Evolutionary conservation across 352 stramenopile genomes (phyloP).

Genomic region (Pythium pyrilobum): DNA sequence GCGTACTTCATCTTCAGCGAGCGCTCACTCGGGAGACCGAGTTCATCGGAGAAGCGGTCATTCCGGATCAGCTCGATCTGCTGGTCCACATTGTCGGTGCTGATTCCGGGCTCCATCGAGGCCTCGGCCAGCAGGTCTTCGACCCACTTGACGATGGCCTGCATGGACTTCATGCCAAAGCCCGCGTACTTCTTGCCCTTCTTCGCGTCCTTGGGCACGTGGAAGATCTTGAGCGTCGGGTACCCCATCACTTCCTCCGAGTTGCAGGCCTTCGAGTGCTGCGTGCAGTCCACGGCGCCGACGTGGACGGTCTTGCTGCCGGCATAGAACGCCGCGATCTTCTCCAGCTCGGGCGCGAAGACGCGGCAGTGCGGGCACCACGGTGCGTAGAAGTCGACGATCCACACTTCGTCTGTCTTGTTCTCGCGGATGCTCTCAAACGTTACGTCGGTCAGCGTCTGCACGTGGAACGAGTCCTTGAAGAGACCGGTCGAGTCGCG

Average conservation of each 20-base stretch:
- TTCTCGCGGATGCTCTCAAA: conserved; percentile 45
- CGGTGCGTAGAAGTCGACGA: conserved; percentile 83
- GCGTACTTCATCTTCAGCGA: conserved; percentile 61
- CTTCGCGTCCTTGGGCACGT: conserved; percentile 37
- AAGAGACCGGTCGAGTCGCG: conserved; percentile 61
- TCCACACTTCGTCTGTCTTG: conserved; percentile 50
- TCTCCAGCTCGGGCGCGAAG: conserved; percentile 73
- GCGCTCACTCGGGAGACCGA: conserved; percentile 32
- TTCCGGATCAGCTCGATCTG: conserved; percentile 45
- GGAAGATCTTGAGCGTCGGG: conserved; percentile 65
- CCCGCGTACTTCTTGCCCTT: conserved; percentile 29
- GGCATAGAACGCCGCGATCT: conserved; percentile 62
- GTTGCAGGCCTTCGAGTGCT: conserved; percentile 49
- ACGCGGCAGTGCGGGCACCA: conserved; percentile 81
- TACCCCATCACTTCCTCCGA: conserved; percentile 59
- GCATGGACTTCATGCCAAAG: conserved; percentile 27
- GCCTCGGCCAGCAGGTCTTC: conserved; percentile 50
- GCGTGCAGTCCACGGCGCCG: conserved; percentile 74
- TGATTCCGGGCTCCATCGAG: conserved; percentile 48
- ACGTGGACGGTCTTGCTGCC: conserved; percentile 47
- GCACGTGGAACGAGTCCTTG: conserved; percentile 60
- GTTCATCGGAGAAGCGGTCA: conserved; percentile 24
- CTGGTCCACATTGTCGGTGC: conserved; percentile 34
- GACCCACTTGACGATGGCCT: conserved; percentile 55
- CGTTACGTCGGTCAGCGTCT: conserved; percentile 26